Base-by-base conservation (phyloP, 768 basidiomycete genomes). In the Sistotremastrum suecicum region DNA sequence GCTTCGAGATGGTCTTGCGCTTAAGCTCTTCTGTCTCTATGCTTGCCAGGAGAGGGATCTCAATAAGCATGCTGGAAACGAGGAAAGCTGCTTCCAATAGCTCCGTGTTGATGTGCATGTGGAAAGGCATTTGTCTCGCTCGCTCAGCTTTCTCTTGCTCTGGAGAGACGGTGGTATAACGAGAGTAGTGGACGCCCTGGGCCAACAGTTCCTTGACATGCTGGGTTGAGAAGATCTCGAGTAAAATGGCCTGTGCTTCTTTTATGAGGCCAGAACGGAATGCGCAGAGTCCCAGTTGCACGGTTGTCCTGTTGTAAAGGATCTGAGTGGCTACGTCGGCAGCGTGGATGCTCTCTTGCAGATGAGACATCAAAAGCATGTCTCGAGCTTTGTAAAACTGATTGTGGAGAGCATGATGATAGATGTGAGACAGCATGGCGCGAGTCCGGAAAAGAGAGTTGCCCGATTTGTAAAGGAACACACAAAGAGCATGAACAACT, bases 51-150 rank as follows among this genome's bases (percentile, higher is more conserved):
- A 97, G 66, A 3, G 95, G 95, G 11, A 99, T 91, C 66, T 98
- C 95, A 36, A 97, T 83, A 35, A 99, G 74, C 95, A 99, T 99
- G 66, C 92, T 97, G 10, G 89, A 92, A 11, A 95, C 91, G 38
- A 99, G 73, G 71, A 98, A 99, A 1, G 90, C 95, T 12, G 92
- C 92, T 63, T 98, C 95, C 46, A 98, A 70, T 6, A 99, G 71
- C 63, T 98, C 95, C 9, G 95, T 89, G 67, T 98, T 99, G 65
- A 98, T 91, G 64, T 99, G 95, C 84, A 98, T 86, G 63, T 99
- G 95, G 81, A 98, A 99, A 31, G 95, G 95, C 28, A 99, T 72
- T 55, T 97, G 89, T 34, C 95, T 77, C 53, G 90, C 83, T 53
- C 91, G 87, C 62, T 99, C 95, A 3, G 91, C 80, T 58, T 91